Evolutionary conservation across 805 yeast genomes (phyloP).

Genomic region (Candida jianshihensis): DNA sequence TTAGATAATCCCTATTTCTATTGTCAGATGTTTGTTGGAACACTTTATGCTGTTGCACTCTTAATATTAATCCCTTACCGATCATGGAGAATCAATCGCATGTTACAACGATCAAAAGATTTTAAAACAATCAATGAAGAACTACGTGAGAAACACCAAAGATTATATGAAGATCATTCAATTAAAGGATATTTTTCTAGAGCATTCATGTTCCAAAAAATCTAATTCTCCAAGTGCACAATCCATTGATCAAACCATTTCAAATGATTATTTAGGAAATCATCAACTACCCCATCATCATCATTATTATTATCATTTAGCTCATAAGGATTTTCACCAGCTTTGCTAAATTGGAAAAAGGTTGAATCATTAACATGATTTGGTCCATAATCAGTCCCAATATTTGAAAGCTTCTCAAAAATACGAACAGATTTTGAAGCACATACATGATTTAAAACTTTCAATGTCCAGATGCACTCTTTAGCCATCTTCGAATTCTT

Average conservation of each 20-base stretch:
- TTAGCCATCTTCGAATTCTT: constrained; percentile 38
- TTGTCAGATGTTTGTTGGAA: constrained; percentile 56
- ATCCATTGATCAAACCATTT: constrained; percentile 1
- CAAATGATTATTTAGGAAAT: too few species aligned
- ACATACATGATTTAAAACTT: constrained; percentile 45
- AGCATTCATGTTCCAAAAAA: constrained; percentile 3
- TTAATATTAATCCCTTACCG: constrained; percentile 40
- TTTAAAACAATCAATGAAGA: constrained; percentile 2
- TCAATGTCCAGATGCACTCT: constrained; percentile 56
- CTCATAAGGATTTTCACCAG: constrained; percentile 17
- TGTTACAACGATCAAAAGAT: constrained; percentile 22
- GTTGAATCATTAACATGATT: constrained; percentile 40
- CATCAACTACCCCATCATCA: neutral
- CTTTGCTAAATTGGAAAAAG: constrained; percentile 40
- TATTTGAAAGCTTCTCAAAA: constrained; percentile 26
- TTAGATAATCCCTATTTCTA: constrained; percentile 42
- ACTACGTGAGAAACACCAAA: neutral
- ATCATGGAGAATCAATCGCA: constrained; percentile 42
- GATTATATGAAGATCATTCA: constrained; percentile 2
- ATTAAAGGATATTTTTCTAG: constrained; percentile 8
- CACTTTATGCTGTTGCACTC: constrained; percentile 36
- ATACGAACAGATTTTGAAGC: constrained; percentile 37
- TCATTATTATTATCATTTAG: neutral
- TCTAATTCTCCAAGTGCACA: neutral
- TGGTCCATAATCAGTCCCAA: constrained; percentile 50